phyloP scores from a whole-genome alignment of 108 stramenopile species.

The Schizochytrium sp. region DNA sequence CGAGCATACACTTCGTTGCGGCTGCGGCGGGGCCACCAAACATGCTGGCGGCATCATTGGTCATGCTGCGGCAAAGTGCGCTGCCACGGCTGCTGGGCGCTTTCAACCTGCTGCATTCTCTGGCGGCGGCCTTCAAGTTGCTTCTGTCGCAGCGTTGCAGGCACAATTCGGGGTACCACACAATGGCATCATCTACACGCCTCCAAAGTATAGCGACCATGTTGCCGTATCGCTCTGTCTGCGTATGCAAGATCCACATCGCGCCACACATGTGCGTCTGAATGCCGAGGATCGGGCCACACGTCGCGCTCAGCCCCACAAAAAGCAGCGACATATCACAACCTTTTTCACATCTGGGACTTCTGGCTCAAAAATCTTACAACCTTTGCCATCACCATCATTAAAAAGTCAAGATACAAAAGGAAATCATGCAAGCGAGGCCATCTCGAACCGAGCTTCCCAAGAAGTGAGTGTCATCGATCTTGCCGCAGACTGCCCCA shows the following conservation, averaged over 20 bases:
- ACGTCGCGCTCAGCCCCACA: conserved; percentile 74
- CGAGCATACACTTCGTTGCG: conserved; percentile 47
- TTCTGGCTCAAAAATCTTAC: neutral
- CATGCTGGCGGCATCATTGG: conserved; percentile 43
- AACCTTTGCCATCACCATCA: neutral
- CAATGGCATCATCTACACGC: conserved; percentile 80
- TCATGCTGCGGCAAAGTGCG: conserved; percentile 64
- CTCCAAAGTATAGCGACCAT: conserved; percentile 79
- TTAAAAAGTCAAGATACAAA: too few species aligned
- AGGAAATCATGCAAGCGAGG: too few species aligned
- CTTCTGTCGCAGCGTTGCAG: conserved; percentile 57
- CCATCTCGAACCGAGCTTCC: too few species aligned
- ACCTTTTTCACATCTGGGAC: conserved; percentile 48
- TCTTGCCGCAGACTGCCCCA: too few species aligned
- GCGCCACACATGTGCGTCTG: neutral
- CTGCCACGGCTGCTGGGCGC: conserved; percentile 64
- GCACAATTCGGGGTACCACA: conserved; percentile 64
- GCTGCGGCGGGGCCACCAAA: conserved; percentile 6
- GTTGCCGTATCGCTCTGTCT: conserved; percentile 66
- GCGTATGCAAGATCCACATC: conserved; percentile 27
- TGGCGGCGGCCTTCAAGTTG: conserved; percentile 69
- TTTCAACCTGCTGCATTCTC: conserved; percentile 64
- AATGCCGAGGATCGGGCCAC: conserved; percentile 44
- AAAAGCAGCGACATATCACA: conserved; percentile 60
- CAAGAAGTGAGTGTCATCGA: too few species aligned